phyloP scores from a whole-genome alignment of 31 red algal species.

The Bonnemaisonia californica region DNA sequence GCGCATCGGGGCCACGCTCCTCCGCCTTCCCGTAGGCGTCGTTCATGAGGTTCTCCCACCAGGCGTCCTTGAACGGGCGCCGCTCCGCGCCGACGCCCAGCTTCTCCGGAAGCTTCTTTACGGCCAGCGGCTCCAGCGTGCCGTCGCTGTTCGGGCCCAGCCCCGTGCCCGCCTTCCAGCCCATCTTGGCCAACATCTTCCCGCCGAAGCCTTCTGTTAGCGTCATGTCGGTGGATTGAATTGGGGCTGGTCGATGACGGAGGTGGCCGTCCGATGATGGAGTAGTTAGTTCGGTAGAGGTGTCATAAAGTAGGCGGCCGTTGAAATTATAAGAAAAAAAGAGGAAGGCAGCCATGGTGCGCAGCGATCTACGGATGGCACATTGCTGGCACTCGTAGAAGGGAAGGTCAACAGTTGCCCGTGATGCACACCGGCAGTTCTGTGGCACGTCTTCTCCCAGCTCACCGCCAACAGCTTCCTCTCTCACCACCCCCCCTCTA shows the following conservation, averaged over 20 bases:
- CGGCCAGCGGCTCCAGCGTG: slow-evolving; percentile 36
- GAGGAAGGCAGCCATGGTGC: no score
- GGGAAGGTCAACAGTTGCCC: no score
- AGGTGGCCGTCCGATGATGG: background rate
- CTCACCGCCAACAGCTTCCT: no score
- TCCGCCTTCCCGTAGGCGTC: slow-evolving; percentile 45
- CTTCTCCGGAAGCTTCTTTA: slow-evolving; percentile 12
- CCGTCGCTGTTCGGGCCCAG: slow-evolving; percentile 63
- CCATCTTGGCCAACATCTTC: slow-evolving; percentile 62
- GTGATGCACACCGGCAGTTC: no score
- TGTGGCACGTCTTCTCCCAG: no score
- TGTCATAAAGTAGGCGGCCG: no score
- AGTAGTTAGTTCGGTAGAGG: no score
- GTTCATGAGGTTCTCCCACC: slow-evolving; percentile 64
- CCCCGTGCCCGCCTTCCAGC: slow-evolving; percentile 70
- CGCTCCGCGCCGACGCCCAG: slow-evolving; percentile 56
- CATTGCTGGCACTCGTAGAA: no score
- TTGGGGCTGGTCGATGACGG: background rate
- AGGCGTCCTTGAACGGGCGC: slow-evolving; percentile 41
- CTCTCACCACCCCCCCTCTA: no score
- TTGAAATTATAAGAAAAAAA: no score
- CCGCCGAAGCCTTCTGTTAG: slow-evolving; percentile 47
- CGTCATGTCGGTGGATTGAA: background rate
- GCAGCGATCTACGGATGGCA: no score
- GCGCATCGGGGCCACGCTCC: slow-evolving; percentile 7